Percentiles rank a stretch among this genome's conserved stretches.
Evolutionary conservation across 2,329 filamentous ascomycete genomes (phyloP).

Genomic region (Nannizziopsis barbatae): DNA sequence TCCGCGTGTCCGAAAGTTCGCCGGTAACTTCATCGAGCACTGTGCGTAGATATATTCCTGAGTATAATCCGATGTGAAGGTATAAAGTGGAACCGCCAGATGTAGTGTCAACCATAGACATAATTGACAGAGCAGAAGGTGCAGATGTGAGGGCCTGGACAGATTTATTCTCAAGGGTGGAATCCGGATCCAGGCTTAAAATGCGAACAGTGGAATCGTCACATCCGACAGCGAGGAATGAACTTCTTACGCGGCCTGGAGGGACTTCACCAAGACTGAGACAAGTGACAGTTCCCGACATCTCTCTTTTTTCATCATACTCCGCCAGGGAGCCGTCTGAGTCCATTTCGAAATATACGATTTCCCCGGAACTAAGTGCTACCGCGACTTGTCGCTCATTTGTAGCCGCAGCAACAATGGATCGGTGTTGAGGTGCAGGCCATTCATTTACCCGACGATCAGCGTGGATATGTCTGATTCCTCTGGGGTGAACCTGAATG

Average conservation of each 20-base stretch:
- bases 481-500: conserved; percentile 91
- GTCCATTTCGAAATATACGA: conserved; percentile 97
- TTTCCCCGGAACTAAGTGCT: conserved; percentile 87
- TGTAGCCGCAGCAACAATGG: conserved; percentile 86
- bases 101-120: conserved; percentile 89
- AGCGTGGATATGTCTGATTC: conserved; percentile 78
- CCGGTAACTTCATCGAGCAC: conserved; percentile 92
- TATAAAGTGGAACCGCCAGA: conserved; percentile 81
- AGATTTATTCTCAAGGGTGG: conserved; percentile 83
- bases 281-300: conserved; percentile 90
- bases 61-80: conserved; percentile 89
- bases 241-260: conserved; percentile 76
- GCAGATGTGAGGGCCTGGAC: conserved; percentile 87
- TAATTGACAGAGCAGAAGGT: conserved; percentile 78
- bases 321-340: conserved; percentile 80
- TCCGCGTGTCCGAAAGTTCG: conserved; percentile 86
- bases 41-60: conserved; percentile 89
- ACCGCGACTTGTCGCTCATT: conserved; percentile 90
- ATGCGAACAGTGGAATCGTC: conserved; percentile 95
- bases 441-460: conserved; percentile 77
- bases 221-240: conserved; percentile 89
- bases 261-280: conserved; percentile 90
- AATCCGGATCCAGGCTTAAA: conserved; percentile 77
- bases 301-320: conserved; percentile 88
- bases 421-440: conserved; percentile 83